Base-by-base conservation (phyloP, 306 rosid genomes). In the Prunus kanzakura region DNA sequence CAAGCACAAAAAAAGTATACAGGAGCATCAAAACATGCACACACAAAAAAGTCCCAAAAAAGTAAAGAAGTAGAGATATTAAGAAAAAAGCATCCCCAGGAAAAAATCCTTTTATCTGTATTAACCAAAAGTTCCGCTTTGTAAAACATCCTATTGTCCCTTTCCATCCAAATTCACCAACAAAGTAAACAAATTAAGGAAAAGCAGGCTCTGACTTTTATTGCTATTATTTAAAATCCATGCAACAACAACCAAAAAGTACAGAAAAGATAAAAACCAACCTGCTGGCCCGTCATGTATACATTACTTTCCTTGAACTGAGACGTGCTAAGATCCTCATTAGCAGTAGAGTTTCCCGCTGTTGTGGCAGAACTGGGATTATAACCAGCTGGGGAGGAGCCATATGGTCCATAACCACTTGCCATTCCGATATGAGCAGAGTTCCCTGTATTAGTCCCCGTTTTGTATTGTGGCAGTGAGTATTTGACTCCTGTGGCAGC, bases 211-310 rank as follows among this genome's bases (percentile, higher is more conserved):
- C 65, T 60, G 29, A 25, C 35, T 23, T 60, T 60, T 60, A 60
- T 29, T 25, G 18, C 65, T 5, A 60, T 13, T 13, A 60, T 60
- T 25, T 63, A 43, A 63, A 13, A 72, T 78, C 32, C 62, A 9
- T 32, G 43, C 43, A 38, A 38, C 43, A 38, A 38, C 77, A 60
- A 78, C 71, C 71, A 23, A 22, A 81, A n/a, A 84, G 67, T 65
- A 67, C 38, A 55, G 54, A 55, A 70, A 71, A 47, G 64, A 76
- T 54, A 60, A 82, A 66, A 29, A 80, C 83, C 64, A 83, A 95
- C 99, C 97, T 95, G 99, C 64, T 89, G 97, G 76, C 97, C 97
- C 16, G 87, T 69, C 52, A 95, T 86, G 89, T 95, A 95, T 50
- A 89, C 86, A 58, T 85, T 95, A 84, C 60, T 95, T 66, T 95